These are phyloP conservation scores for Phlebopus sp. DNA, from an alignment of 1,284 basidiomycete species.

Conservation along the genomic window DNA sequence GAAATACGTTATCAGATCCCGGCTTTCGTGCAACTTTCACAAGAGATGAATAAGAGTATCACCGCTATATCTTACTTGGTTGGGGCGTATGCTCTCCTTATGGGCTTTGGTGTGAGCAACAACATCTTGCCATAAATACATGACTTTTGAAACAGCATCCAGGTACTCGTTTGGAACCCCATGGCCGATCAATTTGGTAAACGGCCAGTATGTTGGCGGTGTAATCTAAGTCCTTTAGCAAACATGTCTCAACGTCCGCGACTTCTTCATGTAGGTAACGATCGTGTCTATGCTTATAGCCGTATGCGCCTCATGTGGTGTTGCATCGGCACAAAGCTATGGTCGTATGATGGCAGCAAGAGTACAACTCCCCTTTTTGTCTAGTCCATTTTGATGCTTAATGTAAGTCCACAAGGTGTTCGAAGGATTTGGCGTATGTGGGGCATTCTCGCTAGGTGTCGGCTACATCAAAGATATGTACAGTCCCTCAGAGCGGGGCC, in stretches of 20 bases:
- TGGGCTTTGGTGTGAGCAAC: not conserved
- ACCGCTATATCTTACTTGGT: not conserved
- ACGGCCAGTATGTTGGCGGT: not conserved
- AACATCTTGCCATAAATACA: not conserved
- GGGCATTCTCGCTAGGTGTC: not conserved
- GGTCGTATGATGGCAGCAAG: not conserved
- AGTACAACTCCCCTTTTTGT: not conserved
- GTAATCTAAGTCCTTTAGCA: not conserved
- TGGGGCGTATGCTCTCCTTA: not conserved
- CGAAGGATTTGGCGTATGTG: not conserved
- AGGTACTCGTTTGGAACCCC: not conserved
- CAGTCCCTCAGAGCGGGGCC: not conserved
- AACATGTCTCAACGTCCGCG: too few relatives aligned
- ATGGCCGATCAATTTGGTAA: not conserved
- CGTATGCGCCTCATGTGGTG: not conserved
- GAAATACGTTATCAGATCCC: not conserved
- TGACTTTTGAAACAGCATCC: constrained; percentile 1
- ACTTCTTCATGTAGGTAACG: not conserved
- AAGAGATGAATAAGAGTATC: constrained; percentile 2
- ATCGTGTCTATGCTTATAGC: constrained; percentile 7
- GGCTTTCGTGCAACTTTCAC: constrained; percentile 4
- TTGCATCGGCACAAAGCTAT: not conserved
- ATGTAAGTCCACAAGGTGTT: not conserved
- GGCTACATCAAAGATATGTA: constrained; percentile 1
- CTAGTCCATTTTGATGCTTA: not conserved